A percentile compares a stretch with the other conserved stretches of the same genome.
Conservation (phyloP, 208 protist species). For the Tritrichomonas musculus region DNA sequence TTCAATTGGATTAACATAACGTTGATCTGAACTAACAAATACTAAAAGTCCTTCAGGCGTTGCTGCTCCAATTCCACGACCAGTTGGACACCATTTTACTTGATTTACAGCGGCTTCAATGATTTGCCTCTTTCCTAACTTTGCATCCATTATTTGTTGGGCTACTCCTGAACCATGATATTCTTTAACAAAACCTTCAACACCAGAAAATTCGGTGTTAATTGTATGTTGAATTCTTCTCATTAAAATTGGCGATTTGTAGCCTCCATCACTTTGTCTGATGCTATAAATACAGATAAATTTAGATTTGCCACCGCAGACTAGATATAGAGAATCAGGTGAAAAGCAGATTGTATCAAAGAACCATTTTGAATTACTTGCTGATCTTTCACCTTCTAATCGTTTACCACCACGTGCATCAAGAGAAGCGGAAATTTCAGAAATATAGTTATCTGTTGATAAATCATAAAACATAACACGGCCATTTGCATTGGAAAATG, state of each 20-base stretch:
- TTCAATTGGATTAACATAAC: neutral
- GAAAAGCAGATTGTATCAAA: neutral
- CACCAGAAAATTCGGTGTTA: neutral
- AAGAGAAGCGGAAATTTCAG: neutral
- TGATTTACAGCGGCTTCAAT: neutral
- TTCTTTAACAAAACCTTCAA: constrained; percentile 3
- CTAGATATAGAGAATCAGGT: neutral
- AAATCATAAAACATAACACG: neutral
- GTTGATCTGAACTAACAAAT: neutral
- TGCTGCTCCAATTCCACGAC: neutral
- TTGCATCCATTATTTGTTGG: neutral
- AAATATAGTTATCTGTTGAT: neutral
- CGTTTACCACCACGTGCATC: constrained; percentile 6
- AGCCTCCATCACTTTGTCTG: too few species aligned
- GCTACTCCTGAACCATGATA: neutral
- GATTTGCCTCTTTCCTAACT: neutral
- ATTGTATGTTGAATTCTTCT: neutral
- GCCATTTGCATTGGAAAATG: neutral
- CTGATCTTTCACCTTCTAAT: neutral
- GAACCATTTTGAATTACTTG: neutral
- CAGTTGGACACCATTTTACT: constrained; percentile 12
- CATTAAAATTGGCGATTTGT: neutral
- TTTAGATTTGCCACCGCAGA: neutral
- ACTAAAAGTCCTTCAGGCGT: constrained; percentile 14
- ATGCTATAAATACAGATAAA: neutral